Percentiles rank a stretch among this genome's conserved stretches.
These are phyloP conservation scores for Skeletonema grethae DNA, from an alignment of 108 stramenopile species.

Conservation along the genomic window DNA sequence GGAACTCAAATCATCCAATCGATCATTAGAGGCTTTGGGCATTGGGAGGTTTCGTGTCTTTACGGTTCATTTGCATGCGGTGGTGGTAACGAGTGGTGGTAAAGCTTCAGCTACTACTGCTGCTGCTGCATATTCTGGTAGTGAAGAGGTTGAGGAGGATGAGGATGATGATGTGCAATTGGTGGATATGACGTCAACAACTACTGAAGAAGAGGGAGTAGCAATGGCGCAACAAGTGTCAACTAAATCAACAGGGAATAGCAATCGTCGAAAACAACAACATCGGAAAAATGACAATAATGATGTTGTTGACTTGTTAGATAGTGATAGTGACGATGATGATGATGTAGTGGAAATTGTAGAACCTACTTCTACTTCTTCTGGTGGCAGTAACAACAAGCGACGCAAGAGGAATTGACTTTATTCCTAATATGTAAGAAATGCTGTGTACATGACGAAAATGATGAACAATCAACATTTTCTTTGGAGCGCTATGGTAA, in stretches of 20 bases:
- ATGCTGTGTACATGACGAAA: neutral
- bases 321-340: constrained; percentile 42
- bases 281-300: constrained; percentile 11
- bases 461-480: neutral
- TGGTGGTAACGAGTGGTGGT: neutral
- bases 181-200: neutral
- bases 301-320: constrained; percentile 41
- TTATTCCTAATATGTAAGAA: neutral
- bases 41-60: constrained; percentile 50
- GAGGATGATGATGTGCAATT: neutral
- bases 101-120: too few relatives aligned
- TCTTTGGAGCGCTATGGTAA: too few relatives aligned
- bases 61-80: constrained; percentile 43
- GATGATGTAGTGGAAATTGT: constrained; percentile 34
- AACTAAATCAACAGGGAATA: too few relatives aligned
- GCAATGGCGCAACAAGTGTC: too few relatives aligned
- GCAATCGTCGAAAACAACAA: constrained; percentile 5
- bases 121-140: too few relatives aligned
- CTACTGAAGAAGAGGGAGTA: neutral
- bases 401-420: constrained; percentile 23
- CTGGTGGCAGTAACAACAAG: constrained; percentile 4
- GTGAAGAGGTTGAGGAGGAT: neutral
- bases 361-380: neutral
- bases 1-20: constrained; percentile 71
- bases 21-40: constrained; percentile 57